Conservation (phyloP, 352 stramenopile species). For the Hyaloperonospora brassicae region DNA sequence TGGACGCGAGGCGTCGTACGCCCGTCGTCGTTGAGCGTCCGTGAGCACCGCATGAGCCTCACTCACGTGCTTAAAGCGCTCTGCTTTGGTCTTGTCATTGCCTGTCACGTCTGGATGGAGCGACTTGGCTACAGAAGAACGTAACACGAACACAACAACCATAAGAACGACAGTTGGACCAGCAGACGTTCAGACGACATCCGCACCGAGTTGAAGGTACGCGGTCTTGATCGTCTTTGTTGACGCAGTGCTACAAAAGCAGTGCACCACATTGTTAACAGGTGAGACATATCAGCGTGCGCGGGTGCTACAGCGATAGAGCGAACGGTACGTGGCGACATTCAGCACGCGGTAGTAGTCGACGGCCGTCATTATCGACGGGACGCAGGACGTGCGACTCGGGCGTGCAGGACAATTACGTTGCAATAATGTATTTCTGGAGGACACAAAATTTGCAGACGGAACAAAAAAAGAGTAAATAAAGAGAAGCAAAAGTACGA, state of each 20-base stretch:
- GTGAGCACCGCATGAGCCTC: conserved; percentile 75
- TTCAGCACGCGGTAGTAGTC: conserved; percentile 82
- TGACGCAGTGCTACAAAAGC: conserved; percentile 33
- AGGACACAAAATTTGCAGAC: no score
- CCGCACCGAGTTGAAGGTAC: conserved; percentile 64
- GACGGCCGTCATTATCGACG: conserved; percentile 24
- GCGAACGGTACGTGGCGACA: conserved; percentile 41
- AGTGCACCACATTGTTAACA: neutral
- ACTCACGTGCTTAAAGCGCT: conserved; percentile 80
- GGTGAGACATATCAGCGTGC: neutral
- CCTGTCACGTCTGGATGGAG: conserved; percentile 82
- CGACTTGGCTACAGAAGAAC: conserved; percentile 42
- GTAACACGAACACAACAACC: neutral
- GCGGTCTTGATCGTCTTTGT: conserved; percentile 74
- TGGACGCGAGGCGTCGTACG: conserved; percentile 55
- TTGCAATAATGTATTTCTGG: no score
- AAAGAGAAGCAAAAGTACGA: no score
- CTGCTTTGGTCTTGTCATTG: conserved; percentile 70
- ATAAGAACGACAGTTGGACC: neutral
- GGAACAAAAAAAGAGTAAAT: no score
- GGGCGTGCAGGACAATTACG: no score
- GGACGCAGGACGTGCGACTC: no score
- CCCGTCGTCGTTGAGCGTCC: conserved; percentile 42
- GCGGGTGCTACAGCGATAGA: neutral
- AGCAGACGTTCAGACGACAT: neutral